Conservation (phyloP, 1,284 basidiomycete genomes). For the Agroathelia rolfsii region DNA sequence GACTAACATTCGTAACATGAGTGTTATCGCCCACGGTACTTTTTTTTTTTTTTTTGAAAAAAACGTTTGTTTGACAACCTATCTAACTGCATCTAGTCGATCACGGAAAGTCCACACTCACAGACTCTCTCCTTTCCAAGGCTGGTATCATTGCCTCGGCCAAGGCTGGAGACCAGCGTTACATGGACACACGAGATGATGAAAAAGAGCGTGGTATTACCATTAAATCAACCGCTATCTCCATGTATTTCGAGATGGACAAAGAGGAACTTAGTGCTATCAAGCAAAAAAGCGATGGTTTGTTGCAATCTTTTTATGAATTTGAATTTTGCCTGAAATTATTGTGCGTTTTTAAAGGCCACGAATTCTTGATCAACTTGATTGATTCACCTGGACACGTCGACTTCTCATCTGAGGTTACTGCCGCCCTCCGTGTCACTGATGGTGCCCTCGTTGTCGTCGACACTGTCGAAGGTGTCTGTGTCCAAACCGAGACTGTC, state of each 20-base stretch:
- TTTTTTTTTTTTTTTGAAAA: slow-evolving; percentile 12
- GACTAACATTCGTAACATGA: slow-evolving; percentile 97
- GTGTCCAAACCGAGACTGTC: slow-evolving; percentile 99
- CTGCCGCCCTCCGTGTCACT: slow-evolving; percentile 98
- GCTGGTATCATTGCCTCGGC: slow-evolving; percentile 97
- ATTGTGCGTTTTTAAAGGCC: slow-evolving; percentile 40
- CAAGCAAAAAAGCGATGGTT: slow-evolving; percentile 91
- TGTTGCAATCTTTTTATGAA: slow-evolving; percentile 11
- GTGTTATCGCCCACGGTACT: slow-evolving; percentile 90
- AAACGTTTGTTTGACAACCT: slow-evolving; percentile 14
- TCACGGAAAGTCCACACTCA: slow-evolving; percentile 99
- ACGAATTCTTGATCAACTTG: slow-evolving; percentile 99
- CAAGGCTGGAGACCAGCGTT: slow-evolving; percentile 96
- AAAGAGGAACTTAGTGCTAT: slow-evolving; percentile 83
- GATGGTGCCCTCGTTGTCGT: slow-evolving; percentile 98
- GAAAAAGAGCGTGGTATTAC: slow-evolving; percentile 99
- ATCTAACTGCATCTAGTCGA: slow-evolving; percentile 59
- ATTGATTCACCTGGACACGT: slow-evolving; percentile 99
- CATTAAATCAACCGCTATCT: slow-evolving; percentile 99
- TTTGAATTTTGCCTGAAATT: slow-evolving; percentile 7
- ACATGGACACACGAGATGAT: slow-evolving; percentile 96
- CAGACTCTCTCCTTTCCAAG: slow-evolving; percentile 98
- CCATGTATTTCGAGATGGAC: slow-evolving; percentile 97
- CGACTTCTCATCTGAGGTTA: slow-evolving; percentile 99
- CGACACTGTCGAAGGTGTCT: slow-evolving; percentile 99